phyloP scores from a whole-genome alignment of 176 grass and related monocot genomes.

The Raddia distichophylla region DNA sequence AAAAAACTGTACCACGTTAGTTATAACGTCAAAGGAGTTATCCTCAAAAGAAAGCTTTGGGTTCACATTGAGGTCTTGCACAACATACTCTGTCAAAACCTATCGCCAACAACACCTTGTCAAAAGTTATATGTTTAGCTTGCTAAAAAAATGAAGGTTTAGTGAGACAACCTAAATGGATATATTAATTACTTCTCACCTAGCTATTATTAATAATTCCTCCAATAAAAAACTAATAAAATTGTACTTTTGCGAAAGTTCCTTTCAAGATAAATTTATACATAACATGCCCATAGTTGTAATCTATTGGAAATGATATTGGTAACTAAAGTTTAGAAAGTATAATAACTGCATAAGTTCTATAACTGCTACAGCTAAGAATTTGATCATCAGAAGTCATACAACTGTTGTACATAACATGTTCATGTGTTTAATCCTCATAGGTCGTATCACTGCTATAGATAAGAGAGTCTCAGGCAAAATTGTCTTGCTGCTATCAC shows the following conservation, averaged over 20 bases:
- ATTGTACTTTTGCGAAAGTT: too few species aligned
- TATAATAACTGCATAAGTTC: too few species aligned
- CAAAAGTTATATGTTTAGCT: not conserved
- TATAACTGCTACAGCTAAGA: too few species aligned
- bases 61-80: conserved; percentile 94
- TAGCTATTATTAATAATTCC: too few species aligned
- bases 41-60: conserved; percentile 86
- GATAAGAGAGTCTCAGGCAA: not conserved
- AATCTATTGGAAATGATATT: too few species aligned
- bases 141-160: not conserved
- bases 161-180: not conserved
- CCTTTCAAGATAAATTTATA: too few species aligned
- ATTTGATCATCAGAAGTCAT: too few species aligned
- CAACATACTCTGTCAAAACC: conserved; percentile 89
- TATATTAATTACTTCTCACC: not conserved
- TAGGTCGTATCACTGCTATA: not conserved
- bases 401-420: too few species aligned
- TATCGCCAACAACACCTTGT: conserved; percentile 30
- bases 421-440: not conserved
- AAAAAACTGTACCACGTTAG: conserved; percentile 76
- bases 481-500: not conserved
- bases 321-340: too few species aligned
- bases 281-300: too few species aligned
- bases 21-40: conserved; percentile 85
- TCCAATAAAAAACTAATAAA: too few species aligned